Base-by-base conservation (phyloP, 23 red algal genomes). In the Porphyridium purpureum region DNA sequence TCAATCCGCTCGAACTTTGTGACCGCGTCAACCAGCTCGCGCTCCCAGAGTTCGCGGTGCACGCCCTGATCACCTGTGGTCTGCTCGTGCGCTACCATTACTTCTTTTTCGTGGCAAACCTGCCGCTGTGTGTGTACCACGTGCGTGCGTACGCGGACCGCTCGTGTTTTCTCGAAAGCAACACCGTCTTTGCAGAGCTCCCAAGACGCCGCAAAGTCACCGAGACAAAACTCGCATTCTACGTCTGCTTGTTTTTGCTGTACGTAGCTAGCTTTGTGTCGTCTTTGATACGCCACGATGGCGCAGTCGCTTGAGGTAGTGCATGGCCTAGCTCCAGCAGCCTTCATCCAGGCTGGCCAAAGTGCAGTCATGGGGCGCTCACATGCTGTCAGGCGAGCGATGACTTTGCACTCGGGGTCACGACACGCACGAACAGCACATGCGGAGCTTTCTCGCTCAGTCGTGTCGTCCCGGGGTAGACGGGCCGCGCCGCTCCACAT, bases 1-100 rank as follows among this genome's bases (percentile, higher is more conserved):
- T 98, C 62, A 98, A 98, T 56, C 90, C 90, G 1, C 61, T 86
- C 29, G 90, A 98, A 71, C 65, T 98, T 60, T 85, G 78, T 33
- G 80, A 86, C 14, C 63, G 62, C 14, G 67, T 98, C 29, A 98
- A 98, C 62, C 61, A 70, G 23, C 52, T 98, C 14, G 67, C 69
- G 5, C 31, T 69, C 15, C 80, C 72, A 1, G 80, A 86, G 58
- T 81, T 78, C 35, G 24, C 66, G 31, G 80, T 51, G 0, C 74
- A 98, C 50, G 38, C 52, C 3, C 35, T 41, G 9, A 32, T 86
- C 0, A 57, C 67, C 0, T 24, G 66, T 0, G 28, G 75, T 2
- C 47, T 98, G 4, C 28, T 98, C 14, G 35, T 86, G 4, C 62
- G 71, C 20, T 78, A 72, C 0, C 42, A 71, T 31, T 76, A 67